Evolutionary conservation across 2,329 filamentous ascomycete species (phyloP).

Genomic region (Harringtonia lauricola): DNA sequence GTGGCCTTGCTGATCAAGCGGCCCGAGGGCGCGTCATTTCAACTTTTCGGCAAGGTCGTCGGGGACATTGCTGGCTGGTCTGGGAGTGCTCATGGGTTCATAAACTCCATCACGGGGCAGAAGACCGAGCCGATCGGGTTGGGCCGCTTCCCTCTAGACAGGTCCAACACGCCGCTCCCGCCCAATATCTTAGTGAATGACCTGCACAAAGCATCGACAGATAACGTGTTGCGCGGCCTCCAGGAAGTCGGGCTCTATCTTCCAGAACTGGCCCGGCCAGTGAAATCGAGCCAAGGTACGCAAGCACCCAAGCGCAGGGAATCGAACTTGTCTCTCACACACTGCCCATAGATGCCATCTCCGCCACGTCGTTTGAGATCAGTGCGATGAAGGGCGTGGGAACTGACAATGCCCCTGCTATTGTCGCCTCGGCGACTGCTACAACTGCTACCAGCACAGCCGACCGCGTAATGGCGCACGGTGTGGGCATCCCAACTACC

Average conservation of each 20-base stretch:
- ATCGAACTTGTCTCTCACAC: not conserved
- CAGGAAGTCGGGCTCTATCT: not conserved
- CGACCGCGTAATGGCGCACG: no score
- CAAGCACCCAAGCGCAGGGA: no score
- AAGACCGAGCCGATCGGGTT: not conserved
- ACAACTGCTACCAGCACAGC: not conserved
- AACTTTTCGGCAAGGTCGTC: not conserved
- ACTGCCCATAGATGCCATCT: not conserved
- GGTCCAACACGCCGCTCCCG: not conserved
- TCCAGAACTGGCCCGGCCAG: not conserved
- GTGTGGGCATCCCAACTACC: no score
- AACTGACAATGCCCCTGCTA: no score
- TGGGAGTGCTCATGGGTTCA: not conserved
- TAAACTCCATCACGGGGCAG: not conserved
- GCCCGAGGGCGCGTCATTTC: not conserved
- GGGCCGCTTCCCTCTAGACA: not conserved
- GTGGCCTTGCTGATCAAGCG: not conserved
- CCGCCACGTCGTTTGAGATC: not conserved
- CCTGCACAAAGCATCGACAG: not conserved
- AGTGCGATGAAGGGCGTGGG: not conserved
- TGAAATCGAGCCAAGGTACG: not conserved
- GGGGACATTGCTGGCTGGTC: not conserved
- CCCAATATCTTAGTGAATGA: not conserved
- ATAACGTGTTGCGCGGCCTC: not conserved
- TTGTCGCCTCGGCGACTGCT: no score